phyloP scores from a whole-genome alignment of 805 yeast species.

The Yamadazyma kitorensis region DNA sequence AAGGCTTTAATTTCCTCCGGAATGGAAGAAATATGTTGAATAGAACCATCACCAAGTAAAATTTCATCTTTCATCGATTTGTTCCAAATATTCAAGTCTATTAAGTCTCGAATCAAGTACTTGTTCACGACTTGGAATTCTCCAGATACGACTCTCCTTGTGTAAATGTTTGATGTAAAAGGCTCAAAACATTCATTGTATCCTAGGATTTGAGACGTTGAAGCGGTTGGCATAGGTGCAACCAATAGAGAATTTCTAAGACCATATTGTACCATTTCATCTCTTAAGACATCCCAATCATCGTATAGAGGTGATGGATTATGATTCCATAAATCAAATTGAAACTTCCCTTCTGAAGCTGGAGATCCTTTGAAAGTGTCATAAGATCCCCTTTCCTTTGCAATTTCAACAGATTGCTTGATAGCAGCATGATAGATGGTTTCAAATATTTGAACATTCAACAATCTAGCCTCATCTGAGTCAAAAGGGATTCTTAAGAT shows the following conservation, averaged over 20 bases:
- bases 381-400: conserved; percentile 66
- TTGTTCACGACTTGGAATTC: conserved; percentile 92
- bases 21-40: conserved; percentile 69
- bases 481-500: conserved; percentile 82
- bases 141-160: conserved; percentile 88
- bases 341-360: conserved; percentile 79
- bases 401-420: conserved; percentile 83
- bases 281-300: conserved; percentile 78
- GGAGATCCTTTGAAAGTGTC: conserved; percentile 82
- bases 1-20: conserved; percentile 72
- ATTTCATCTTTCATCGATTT: conserved; percentile 74
- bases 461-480: conserved; percentile 67
- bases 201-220: conserved; percentile 93
- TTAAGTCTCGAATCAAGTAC: conserved; percentile 77
- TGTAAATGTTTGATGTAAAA: conserved; percentile 86
- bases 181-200: conserved; percentile 97
- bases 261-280: conserved; percentile 59
- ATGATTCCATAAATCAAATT: conserved; percentile 83
- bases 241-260: conserved; percentile 82
- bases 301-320: conserved; percentile 74
- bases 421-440: conserved; percentile 93
- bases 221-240: conserved; percentile 98
- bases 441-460: conserved; percentile 87
- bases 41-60: conserved; percentile 77
- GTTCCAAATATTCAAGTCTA: conserved; percentile 81